A percentile compares a stretch with the other conserved stretches of the same genome.
Evolutionary conservation across 495 filamentous ascomycete species (phyloP).

Genomic region (Penicillium samsonianum): DNA sequence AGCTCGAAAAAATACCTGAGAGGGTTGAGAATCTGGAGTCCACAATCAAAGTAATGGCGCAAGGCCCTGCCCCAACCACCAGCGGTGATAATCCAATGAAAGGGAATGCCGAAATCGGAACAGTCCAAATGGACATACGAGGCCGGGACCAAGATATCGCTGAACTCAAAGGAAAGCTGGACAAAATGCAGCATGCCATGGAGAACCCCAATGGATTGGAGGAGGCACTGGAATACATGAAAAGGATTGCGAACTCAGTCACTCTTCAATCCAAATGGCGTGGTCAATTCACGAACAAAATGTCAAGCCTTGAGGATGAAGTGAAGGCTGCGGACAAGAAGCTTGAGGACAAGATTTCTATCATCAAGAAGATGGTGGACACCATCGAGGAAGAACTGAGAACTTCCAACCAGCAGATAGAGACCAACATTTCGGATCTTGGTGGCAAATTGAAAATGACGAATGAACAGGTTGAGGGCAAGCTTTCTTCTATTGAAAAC

Average conservation of each 20-base stretch:
- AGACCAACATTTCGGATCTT: not conserved
- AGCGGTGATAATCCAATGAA: not conserved
- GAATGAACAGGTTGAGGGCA: not conserved
- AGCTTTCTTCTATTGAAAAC: not conserved
- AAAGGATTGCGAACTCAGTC: not conserved
- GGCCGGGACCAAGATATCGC: not conserved
- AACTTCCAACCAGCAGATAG: not conserved
- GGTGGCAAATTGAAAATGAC: not conserved
- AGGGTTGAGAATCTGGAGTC: constrained; percentile 5
- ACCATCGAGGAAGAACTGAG: not conserved
- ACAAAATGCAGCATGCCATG: not conserved
- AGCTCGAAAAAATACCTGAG: not conserved
- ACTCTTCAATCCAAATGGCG: not conserved
- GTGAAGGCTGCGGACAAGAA: not conserved
- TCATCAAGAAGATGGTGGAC: not conserved
- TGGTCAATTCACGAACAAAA: not conserved
- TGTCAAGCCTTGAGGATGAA: not conserved
- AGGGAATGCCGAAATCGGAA: not conserved
- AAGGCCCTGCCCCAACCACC: not conserved
- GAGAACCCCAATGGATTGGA: not conserved
- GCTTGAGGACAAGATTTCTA: not conserved
- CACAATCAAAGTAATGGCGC: not conserved
- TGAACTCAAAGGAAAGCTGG: not conserved
- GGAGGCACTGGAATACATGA: not conserved
- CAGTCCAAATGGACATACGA: not conserved